Percentiles rank a stretch among this genome's conserved stretches.
Evolutionary conservation across 1,284 basidiomycete genomes (phyloP).

Genomic region (Heimioporus punctisporus): DNA sequence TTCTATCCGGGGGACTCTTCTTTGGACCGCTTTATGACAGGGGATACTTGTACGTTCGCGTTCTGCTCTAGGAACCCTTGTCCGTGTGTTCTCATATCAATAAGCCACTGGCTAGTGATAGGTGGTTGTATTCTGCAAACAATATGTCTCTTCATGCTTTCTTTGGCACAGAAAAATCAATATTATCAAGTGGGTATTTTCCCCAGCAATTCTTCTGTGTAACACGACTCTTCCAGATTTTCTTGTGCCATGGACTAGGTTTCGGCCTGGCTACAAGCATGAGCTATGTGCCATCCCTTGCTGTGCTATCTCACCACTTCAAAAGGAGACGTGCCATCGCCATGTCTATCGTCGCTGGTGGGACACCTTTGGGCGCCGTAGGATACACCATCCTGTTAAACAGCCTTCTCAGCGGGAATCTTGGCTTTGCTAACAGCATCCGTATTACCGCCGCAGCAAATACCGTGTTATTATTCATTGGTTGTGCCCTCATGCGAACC

Average conservation of each 20-base stretch:
- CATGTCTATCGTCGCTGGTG: conserved; percentile 35
- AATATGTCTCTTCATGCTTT: conserved; percentile 38
- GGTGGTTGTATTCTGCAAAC: conserved; percentile 28
- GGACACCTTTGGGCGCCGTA: conserved; percentile 34
- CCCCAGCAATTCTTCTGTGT: neutral
- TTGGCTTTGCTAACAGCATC: conserved; percentile 31
- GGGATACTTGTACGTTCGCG: conserved; percentile 34
- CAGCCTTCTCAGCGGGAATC: conserved; percentile 29
- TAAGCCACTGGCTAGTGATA: conserved; percentile 29
- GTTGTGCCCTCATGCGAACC: conserved; percentile 31
- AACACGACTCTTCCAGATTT: conserved; percentile 23
- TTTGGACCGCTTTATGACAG: conserved; percentile 38
- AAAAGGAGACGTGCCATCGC: conserved; percentile 29
- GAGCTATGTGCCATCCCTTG: conserved; percentile 34
- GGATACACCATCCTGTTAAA: conserved; percentile 41
- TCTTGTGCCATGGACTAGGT: conserved; percentile 39
- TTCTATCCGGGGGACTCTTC: conserved; percentile 38
- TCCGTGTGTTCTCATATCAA: neutral
- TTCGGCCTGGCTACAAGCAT: conserved; percentile 36
- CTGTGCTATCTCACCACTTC: conserved; percentile 41
- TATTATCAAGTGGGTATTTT: conserved; percentile 34
- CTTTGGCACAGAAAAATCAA: conserved; percentile 32
- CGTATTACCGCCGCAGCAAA: conserved; percentile 30
- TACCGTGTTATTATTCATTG: conserved; percentile 23
- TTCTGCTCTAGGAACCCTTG: neutral